Evolutionary conservation across 176 grass and related monocot species (phyloP), one percentile per base, ranked within the genome.

Genomic region (Stipa capillata): DNA sequence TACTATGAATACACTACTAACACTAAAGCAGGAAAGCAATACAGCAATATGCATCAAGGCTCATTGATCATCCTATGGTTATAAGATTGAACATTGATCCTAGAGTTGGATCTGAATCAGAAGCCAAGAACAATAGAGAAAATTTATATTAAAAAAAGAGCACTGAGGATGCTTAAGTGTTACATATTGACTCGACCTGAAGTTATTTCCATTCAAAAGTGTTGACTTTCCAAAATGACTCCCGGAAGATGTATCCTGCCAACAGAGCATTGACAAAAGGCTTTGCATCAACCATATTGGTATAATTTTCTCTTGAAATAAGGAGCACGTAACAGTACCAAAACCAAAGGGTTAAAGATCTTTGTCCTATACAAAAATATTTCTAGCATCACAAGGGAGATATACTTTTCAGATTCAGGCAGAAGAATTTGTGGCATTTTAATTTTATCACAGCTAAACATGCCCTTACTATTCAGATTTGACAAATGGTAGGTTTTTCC

Each of bases 221-320:
- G 50, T 32, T 42, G 49, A 59, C 36, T 87, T 85, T 72, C 77
- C 80, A 48, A 79, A 61, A 86, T 68, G 74, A 72, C 73, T 82
- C 70, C 54, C 82, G 2, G 33, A 90, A 72, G 78, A 90, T 74
- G 69, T 61, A 74, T 78, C 90, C 95, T 98, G 85, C 16, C 64
- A 96, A 90, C 31, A 84, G 52, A 68, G 18, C 32, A 57, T 74
- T 59, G 15, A 34, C 18, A 67, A 57, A 58, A 65, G 2, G 73
- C n/a, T n/a, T n/a, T n/a, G n/a, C n/a, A n/a, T n/a, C n/a, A n/a
- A n/a, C n/a, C 18, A 81, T 31, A 70, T 42, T 42, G 29, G 24
- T 51, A 77, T 0, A 27, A 0, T 21, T 42, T 56, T 58, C 49
- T 83, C 9, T 39, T 72, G 45, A 29, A n/a, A n/a, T n/a, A n/a